Conservation (phyloP, 257 asterid species). For the Solanum virginianum region DNA sequence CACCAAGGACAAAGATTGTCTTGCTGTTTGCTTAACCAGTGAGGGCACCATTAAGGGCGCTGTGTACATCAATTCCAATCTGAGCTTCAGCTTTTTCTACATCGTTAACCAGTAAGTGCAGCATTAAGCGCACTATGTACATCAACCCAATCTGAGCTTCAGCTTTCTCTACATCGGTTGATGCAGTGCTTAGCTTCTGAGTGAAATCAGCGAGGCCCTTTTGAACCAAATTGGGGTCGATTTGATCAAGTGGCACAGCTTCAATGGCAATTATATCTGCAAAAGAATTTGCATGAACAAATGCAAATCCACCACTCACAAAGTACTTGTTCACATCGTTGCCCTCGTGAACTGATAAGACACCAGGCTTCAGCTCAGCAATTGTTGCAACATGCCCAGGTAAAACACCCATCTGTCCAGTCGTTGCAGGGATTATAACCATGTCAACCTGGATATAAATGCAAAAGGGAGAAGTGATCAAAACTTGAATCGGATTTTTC, state of each 20-base stretch:
- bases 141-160: conserved; percentile 86
- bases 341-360: conserved; percentile 69
- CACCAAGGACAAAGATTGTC: not conserved
- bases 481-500: not conserved
- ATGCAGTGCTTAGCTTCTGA: conserved; percentile 60
- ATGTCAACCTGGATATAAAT: conserved; percentile 60
- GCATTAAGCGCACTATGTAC: conserved; percentile 87
- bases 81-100: conserved; percentile 89
- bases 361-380: conserved; percentile 80
- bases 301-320: conserved; percentile 72
- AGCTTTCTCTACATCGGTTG: conserved; percentile 77
- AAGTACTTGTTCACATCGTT: conserved; percentile 56
- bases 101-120: conserved; percentile 70
- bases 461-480: not conserved
- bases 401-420: conserved; percentile 91
- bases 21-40: conserved; percentile 30
- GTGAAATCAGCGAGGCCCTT: conserved; percentile 65
- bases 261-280: conserved; percentile 70
- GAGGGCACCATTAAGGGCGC: conserved; percentile 81
- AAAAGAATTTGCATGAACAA: conserved; percentile 63
- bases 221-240: conserved; percentile 57
- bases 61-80: conserved; percentile 75
- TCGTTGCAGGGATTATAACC: conserved; percentile 80
- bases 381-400: conserved; percentile 88
- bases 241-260: conserved; percentile 59